Percentiles rank a stretch among this genome's conserved stretches.
phyloP scores from a whole-genome alignment of 169 alveolate genomes.

The Cryptosporidium ubiquitum region DNA sequence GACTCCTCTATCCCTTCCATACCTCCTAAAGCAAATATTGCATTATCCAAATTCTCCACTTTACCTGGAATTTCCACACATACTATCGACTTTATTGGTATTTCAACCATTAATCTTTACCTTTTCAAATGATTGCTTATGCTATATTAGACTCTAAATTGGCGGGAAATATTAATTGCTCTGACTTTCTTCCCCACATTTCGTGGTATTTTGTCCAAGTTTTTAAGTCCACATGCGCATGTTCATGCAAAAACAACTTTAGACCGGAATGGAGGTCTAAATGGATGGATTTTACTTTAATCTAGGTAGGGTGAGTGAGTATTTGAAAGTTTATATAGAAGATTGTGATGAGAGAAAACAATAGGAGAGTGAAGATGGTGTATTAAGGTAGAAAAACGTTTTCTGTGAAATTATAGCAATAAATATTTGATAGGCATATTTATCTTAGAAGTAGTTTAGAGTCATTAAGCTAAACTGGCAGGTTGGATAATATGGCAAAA shows the following conservation, averaged over 20 bases:
- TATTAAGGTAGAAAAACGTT: neutral
- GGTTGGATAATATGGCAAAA: neutral
- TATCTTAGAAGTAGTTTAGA: neutral
- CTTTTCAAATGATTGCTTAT: neutral
- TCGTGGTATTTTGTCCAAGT: neutral
- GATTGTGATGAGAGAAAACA: neutral
- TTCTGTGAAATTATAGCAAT: no score
- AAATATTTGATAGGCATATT: neutral
- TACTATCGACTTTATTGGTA: conserved; percentile 15
- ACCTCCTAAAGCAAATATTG: conserved; percentile 62
- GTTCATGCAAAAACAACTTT: neutral
- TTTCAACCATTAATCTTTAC: neutral
- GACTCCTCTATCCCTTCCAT: conserved; percentile 32
- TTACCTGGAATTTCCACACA: conserved; percentile 65
- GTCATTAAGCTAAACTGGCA: neutral
- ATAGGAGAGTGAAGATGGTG: no score
- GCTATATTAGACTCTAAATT: neutral
- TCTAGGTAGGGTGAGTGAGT: no score
- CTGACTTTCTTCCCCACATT: neutral
- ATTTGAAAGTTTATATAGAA: no score
- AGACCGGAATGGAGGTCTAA: conserved; percentile 6
- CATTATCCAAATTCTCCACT: conserved; percentile 56
- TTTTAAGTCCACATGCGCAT: neutral
- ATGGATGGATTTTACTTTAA: neutral
- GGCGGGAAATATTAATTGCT: neutral